Base-by-base conservation (phyloP, 495 filamentous ascomycete genomes). In the Tuber brumale region DNA sequence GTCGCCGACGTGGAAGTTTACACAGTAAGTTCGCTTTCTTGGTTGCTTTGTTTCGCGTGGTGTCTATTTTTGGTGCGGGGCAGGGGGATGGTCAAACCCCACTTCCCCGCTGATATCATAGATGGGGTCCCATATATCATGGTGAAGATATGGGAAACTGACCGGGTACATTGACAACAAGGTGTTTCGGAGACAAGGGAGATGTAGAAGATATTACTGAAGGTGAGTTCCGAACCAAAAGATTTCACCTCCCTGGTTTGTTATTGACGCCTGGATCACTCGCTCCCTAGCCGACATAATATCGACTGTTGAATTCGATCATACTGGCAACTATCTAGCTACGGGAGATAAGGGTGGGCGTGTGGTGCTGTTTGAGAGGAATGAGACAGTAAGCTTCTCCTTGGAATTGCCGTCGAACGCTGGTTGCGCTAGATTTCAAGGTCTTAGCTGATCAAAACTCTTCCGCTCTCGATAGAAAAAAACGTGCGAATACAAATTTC, bases 401-500 rank as follows among this genome's bases (percentile, higher is more conserved):
- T 71, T 70, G 48, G 31, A 72, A 41, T 43, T 70, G 18, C 27
- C 48, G 31, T 74, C 43, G 8, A 48, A 10, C 39, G 12, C 41
- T 70, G 3, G n/a, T 16, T 35, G 44, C 72, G 18, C 61, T 12
- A 46, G 16, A 45, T 42, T 41, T 12, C 23, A 42, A 69, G 37
- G 12, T 37, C 35, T 61, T 35, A 12, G 70, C 76, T 76, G 71
- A 71, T 75, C 72, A 72, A 27, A 69, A 16, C 57, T 69, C 39
- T 14, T 71, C 61, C 31, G 37, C 41, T 1, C 44, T 18, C 19
- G 46, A 73, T 83, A 97, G 95, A 98, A 98, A 90, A 99, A 98
- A 91, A 97, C 95, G 21, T 99, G 95, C 89, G 95, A 99, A 85
- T 99, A 99, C 88, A 99, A 99, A 85, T 99, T 99, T 85, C 95